Conservation (phyloP, 1,284 basidiomycete species). For the Gomphus bonarii region DNA sequence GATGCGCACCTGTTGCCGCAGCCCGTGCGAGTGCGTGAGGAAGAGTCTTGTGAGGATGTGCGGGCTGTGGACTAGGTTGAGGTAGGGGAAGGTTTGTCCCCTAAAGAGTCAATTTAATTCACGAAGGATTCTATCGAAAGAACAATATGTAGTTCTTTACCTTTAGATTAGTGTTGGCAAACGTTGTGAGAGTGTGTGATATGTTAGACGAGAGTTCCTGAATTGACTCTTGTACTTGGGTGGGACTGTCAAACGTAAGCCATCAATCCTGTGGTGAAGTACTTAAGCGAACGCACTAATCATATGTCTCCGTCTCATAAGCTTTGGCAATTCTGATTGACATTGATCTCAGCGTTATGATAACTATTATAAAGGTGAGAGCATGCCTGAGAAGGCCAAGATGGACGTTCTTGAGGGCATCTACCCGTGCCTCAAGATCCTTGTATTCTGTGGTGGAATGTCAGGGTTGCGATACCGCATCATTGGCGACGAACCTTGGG, state of each 20-base stretch:
- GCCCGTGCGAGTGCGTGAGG: conserved; percentile 88
- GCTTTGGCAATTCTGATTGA: conserved; percentile 65
- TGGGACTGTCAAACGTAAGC: conserved; percentile 27
- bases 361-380: background rate
- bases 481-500: conserved; percentile 46
- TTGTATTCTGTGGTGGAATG: conserved; percentile 68
- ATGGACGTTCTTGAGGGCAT: conserved; percentile 81
- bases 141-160: conserved; percentile 16
- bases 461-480: conserved; percentile 17
- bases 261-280: background rate
- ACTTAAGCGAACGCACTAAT: conserved; percentile 44
- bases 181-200: conserved; percentile 69
- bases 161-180: conserved; percentile 87
- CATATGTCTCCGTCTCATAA: conserved; percentile 81
- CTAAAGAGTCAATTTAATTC: conserved; percentile 16
- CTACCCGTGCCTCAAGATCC: conserved; percentile 89
- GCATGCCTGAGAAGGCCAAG: conserved; percentile 68
- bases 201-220: conserved; percentile 64
- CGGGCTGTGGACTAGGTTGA: conserved; percentile 44
- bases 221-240: conserved; percentile 67
- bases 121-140: background rate
- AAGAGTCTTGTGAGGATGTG: conserved; percentile 81
- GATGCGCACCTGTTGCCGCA: conserved; percentile 45
- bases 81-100: conserved; percentile 80
- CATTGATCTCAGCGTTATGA: background rate